Conservation (phyloP, 805 yeast species). For the Candida fluviatilis region DNA sequence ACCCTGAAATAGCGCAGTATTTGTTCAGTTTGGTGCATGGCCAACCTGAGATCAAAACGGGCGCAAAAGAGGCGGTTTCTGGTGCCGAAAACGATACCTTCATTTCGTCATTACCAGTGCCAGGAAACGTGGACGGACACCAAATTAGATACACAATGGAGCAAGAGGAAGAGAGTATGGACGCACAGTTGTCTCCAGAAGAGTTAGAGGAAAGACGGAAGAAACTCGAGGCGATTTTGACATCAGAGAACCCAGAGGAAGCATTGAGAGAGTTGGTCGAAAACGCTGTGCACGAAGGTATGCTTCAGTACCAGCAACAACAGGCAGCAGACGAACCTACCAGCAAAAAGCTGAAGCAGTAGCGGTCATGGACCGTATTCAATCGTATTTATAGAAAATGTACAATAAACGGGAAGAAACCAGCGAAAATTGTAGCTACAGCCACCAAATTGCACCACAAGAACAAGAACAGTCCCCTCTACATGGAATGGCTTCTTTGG, state of each 20-base stretch:
- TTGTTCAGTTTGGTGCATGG: slow-evolving; percentile 43
- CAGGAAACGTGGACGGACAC: slow-evolving; percentile 42
- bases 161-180: slow-evolving; percentile 31
- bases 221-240: slow-evolving; percentile 64
- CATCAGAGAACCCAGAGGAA: slow-evolving; percentile 79
- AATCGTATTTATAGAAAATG: not conserved
- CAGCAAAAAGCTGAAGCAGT: slow-evolving; percentile 7
- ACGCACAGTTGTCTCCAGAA: slow-evolving; percentile 12
- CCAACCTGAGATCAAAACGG: slow-evolving; percentile 6
- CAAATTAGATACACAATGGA: slow-evolving; percentile 57
- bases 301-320: slow-evolving; percentile 25
- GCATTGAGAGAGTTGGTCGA: slow-evolving; percentile 65
- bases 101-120: slow-evolving; percentile 26
- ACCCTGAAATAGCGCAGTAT: slow-evolving; percentile 70
- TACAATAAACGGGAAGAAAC: too few species aligned
- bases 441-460: not conserved
- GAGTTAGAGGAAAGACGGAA: slow-evolving; percentile 49
- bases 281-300: slow-evolving; percentile 59
- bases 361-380: not conserved
- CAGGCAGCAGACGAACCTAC: slow-evolving; percentile 11
- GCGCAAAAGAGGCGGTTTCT: not conserved
- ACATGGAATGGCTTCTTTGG: too few species aligned
- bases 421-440: not conserved
- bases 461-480: not conserved
- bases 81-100: slow-evolving; percentile 8